phyloP scores from a whole-genome alignment of 2,329 filamentous ascomycete species.

The Fusarium sp. region DNA sequence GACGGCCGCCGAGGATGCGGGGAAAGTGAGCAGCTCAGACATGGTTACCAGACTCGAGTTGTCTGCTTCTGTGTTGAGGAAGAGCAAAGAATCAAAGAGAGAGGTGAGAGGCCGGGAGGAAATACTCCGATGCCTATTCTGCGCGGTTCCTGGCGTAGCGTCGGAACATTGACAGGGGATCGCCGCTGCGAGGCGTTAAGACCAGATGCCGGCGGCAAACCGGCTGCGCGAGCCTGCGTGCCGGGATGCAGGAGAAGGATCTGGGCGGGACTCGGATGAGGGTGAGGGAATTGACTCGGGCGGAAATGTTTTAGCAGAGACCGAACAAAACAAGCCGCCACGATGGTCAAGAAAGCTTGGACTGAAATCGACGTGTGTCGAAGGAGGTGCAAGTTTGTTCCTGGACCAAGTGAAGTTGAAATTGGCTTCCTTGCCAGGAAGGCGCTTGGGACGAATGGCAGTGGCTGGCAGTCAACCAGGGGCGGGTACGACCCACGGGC shows the following conservation, averaged over 20 bases:
- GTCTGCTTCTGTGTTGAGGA: neutral
- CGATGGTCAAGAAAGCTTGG: neutral
- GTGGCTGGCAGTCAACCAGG: constrained; percentile 24
- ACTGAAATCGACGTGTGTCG: neutral
- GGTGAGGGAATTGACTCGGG: neutral
- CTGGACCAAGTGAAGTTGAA: constrained; percentile 33
- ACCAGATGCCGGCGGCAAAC: constrained; percentile 38
- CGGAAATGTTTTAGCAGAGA: too few relatives aligned
- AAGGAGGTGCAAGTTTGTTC: neutral
- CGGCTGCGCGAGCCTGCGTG: constrained; percentile 7
- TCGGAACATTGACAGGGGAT: constrained; percentile 11
- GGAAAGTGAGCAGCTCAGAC: constrained; percentile 55
- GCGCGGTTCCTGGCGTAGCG: constrained; percentile 15
- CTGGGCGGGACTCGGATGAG: constrained; percentile 7
- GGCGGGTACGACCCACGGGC: constrained; percentile 31
- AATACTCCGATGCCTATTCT: neutral
- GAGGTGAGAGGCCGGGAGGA: neutral
- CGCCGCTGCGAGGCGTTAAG: constrained; percentile 13
- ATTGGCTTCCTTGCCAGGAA: constrained; percentile 35
- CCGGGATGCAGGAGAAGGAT: constrained; percentile 10
- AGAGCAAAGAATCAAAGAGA: neutral
- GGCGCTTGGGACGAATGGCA: constrained; percentile 8
- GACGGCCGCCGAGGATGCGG: constrained; percentile 49
- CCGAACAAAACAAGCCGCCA: neutral
- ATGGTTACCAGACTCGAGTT: constrained; percentile 41